Base-by-base conservation (phyloP, 352 stramenopile species). In the Nannochloropsis limnetica region DNA sequence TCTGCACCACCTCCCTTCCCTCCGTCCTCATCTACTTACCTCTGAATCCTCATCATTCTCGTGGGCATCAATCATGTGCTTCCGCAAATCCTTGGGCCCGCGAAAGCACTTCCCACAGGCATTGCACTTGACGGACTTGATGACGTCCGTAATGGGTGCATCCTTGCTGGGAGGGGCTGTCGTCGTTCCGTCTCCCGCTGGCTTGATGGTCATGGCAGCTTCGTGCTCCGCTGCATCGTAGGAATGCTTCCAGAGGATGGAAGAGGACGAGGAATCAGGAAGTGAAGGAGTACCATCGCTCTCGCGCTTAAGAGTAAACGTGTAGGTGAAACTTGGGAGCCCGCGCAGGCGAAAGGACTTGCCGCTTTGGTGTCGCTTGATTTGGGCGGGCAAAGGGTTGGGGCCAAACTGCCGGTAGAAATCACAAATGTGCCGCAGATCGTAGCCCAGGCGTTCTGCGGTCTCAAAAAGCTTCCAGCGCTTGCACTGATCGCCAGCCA, bases 311-410 rank as follows among this genome's bases (percentile, higher is more conserved):
- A 81, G 81, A 9, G 44, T 68, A 37, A 86, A 86, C 3, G 83
- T 82, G 49, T 84, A 80, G 9, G 83, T 86, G 17, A 83, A 69
- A 31, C 81, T 85, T 15, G 49, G 49, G 20, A 85, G 83, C 31
- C 68, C 54, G 11, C 81, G 89, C 37, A 89, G 89, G 80, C 93
- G 90, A 84, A 95, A 95, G 20, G 90, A 94, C 84, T 90, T 91
- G 86, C 90, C 91, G 80, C 92, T 95, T 85, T 95, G 91, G 83
- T 95, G 91, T 22, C 91, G 88, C 86, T 95, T 95, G 67, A 91
- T 90, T 4, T 93, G 22, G 27, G 68, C 69, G 88, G 85, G 93
- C n/a, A 29, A 6, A 25, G 61, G 61, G 61, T 74, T 29, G 25
- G 61, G 61, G 11, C 61, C 61, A 93, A 83, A 81, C 61, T 81